Base-by-base conservation (phyloP, 805 yeast species). In the Saitoella complicata region DNA sequence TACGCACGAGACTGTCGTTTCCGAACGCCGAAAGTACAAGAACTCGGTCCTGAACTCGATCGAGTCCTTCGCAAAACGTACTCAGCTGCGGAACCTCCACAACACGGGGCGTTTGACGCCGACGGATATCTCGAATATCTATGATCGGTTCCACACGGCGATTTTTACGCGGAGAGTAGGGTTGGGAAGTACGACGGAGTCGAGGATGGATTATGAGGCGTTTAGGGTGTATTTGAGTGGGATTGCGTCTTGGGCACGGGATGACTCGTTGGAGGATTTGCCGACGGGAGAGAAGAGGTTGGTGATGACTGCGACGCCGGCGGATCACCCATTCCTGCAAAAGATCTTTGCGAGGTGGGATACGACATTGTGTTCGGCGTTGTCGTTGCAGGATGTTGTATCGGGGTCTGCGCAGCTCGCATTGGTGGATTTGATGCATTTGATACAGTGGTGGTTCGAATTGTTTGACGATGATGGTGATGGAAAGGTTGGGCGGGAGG, bases 41-140 rank as follows among this genome's bases (percentile, higher is more conserved):
- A 76, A 78, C 52, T 74, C 78, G 39, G 88, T 91, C 39, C 76
- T 82, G 56, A 82, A 73, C 53, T 88, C 91, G 45, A 85, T 88
- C 49, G 94, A 91, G 52, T 70, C 77, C 1, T 88, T 88, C 65
- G 93, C 91, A 34, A 91, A 88, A 61, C 71, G 95, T 46, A 84
- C 96, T 0, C 95, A 91, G 60, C 59, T 91, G 37, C 70, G 98
- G 52, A 87, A 85, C 60, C 65, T 88, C 45, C 88, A 93, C 34
- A 78, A 79, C 57, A 74, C 83, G 1, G 70, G 68, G 30, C 73
- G 80, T 55, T 62, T 88, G 33, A 58, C 68, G 3, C 66, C 62
- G 30, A 76, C 69, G 0, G 74, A 82, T 36, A 52, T 85, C 11
- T 75, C 85, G 3, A 73, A 80, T 45, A 67, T 86, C 5, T 88